Conservation (phyloP, 768 basidiomycete genomes). For the Trametes gibbosa region DNA sequence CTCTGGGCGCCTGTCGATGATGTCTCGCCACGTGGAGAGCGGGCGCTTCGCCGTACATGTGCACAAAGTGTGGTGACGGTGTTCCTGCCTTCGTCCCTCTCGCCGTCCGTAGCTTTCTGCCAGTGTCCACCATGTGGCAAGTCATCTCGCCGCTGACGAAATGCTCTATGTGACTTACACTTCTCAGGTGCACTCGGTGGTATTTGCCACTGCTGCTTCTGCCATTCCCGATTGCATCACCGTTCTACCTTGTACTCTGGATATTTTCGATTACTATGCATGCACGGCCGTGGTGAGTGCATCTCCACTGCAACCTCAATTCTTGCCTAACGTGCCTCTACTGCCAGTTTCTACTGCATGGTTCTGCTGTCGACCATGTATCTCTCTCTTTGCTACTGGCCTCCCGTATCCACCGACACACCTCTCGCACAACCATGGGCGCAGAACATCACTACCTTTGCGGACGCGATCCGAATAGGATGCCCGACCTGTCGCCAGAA, state of each 20-base stretch:
- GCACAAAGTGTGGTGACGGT: no score
- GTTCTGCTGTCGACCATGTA: constrained; percentile 79
- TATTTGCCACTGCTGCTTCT: constrained; percentile 74
- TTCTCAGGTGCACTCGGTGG: constrained; percentile 78
- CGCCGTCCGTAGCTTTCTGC: neutral
- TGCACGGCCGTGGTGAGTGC: constrained; percentile 76
- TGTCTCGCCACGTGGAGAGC: neutral
- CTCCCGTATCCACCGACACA: constrained; percentile 67
- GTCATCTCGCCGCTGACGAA: constrained; percentile 23
- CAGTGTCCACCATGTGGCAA: constrained; percentile 49
- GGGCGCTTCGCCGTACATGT: no score
- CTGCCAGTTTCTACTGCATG: constrained; percentile 78
- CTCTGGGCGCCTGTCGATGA: neutral
- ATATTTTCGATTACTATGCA: constrained; percentile 75
- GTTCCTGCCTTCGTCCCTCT: neutral
- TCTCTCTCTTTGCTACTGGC: constrained; percentile 88
- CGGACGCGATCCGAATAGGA: constrained; percentile 53
- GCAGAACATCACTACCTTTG: constrained; percentile 69
- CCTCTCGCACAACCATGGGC: constrained; percentile 65
- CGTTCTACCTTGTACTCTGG: constrained; percentile 77
- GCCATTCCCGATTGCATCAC: constrained; percentile 76
- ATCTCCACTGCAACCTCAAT: neutral
- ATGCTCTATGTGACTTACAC: no score
- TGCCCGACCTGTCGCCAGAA: constrained; percentile 36
- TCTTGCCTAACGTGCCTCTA: neutral